These are phyloP conservation scores for Tuctoria greenei DNA, from an alignment of 176 grass and related monocot genomes.

Conservation along the genomic window DNA sequence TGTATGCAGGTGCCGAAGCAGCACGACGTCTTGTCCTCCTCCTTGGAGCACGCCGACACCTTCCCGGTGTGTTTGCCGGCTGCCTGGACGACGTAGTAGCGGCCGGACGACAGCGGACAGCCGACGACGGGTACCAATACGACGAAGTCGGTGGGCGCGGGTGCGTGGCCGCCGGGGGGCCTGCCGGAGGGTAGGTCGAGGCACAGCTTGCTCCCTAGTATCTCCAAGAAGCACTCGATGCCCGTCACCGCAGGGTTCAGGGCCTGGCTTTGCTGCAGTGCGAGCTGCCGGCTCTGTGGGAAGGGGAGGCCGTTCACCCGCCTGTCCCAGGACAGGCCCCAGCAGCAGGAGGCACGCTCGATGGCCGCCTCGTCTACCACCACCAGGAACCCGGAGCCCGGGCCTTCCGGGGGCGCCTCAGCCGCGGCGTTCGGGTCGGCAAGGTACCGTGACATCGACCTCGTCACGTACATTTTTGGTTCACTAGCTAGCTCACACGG, in stretches of 20 bases:
- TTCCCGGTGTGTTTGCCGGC: slow-evolving; percentile 34
- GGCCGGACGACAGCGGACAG: slow-evolving; percentile 17
- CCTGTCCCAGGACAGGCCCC: slow-evolving; percentile 9
- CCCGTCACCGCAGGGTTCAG: no score
- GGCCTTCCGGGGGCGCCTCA: background rate
- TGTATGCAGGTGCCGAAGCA: slow-evolving; percentile 28
- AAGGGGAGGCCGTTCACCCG: slow-evolving; percentile 43
- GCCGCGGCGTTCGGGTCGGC: background rate
- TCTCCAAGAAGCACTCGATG: background rate
- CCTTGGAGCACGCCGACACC: slow-evolving; percentile 47
- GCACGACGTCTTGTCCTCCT: slow-evolving; percentile 43
- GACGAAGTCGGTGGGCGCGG: background rate
- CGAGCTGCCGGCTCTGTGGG: slow-evolving; percentile 45
- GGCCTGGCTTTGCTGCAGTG: background rate
- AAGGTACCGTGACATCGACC: slow-evolving; percentile 33
- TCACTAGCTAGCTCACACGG: background rate
- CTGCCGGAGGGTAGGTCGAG: background rate
- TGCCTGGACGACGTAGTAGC: slow-evolving; percentile 31
- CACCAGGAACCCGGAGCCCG: slow-evolving; percentile 43
- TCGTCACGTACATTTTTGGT: slow-evolving; percentile 47
- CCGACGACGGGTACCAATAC: slow-evolving; percentile 37
- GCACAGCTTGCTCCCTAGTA: background rate
- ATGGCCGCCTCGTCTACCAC: background rate
- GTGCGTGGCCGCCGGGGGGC: background rate
- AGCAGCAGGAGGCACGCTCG: background rate